Base-by-base conservation (phyloP, 768 basidiomycete genomes). In the Daedaleopsis sinensis region DNA sequence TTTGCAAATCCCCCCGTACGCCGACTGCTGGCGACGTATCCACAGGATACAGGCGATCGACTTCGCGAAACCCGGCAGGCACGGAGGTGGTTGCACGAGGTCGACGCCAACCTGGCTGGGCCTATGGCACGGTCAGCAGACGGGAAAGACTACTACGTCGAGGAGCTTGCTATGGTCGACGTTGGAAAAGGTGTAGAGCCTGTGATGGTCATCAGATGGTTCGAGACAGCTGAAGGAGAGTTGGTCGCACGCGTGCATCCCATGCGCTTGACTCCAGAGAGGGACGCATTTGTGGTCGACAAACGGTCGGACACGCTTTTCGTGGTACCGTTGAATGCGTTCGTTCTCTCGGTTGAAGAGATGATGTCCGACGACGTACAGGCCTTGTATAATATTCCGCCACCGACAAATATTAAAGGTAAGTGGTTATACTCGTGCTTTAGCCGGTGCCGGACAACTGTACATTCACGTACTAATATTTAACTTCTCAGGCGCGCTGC, bases 1-100 rank as follows among this genome's bases (percentile, higher is more conserved):
- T 37, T 65, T n/a, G 60, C 66, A 9, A 67, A 67, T 37, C 66
- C 66, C 0, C 24, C 62, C 8, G 52, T 62, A 7, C 57, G 61
- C 3, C 35, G 18, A 11, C 38, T 38, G 12, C n/a, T 67, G 11
- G 36, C 54, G 3, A 19, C 53, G 10, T 65, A 59, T 48, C 27
- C 61, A 1, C 61, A 62, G 43, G 64, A 65, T 16, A 42, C 48
- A n/a, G 61, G 44, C 4, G 37, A 27, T 5, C 21, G 19, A 2
- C 23, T 54, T 21, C 39, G 11, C 1, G 9, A 12, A 5, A 54
- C n/a, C 16, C 39, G 13, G 11, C 37, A 23, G 27, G 43, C 39
- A 11, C 11, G 39, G 5, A 42, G 11, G 10, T 11, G 39, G 39
- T 18, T 11, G 39, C 11, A 42, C 3, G 39, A 42, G 3, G 18